Percentiles rank a stretch among this genome's conserved stretches.
Conservation (phyloP, 176 grass and related monocot species). For the Phragmites australis region DNA sequence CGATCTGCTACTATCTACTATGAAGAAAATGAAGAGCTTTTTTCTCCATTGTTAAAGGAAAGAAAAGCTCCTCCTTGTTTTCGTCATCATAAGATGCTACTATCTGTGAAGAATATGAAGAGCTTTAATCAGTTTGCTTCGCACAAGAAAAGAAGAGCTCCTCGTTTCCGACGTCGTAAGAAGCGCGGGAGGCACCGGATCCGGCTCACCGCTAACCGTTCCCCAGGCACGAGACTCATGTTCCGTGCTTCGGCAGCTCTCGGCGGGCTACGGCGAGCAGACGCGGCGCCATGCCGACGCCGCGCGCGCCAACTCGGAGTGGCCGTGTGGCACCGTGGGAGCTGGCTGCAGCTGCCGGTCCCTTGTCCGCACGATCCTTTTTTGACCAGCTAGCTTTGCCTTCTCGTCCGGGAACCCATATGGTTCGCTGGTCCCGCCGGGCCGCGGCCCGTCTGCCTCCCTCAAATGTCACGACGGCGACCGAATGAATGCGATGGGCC, state of each 20-base stretch:
- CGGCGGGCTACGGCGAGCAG: neutral
- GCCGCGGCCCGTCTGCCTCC: neutral
- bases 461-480: conserved; percentile 15
- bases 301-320: neutral
- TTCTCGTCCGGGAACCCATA: neutral
- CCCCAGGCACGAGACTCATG: neutral
- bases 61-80: too few relatives aligned
- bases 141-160: too few relatives aligned
- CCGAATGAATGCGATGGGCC: neutral
- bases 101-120: too few relatives aligned
- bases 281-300: conserved; percentile 4
- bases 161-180: too few relatives aligned
- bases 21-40: too few relatives aligned
- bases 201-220: neutral
- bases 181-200: too few relatives aligned
- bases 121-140: too few relatives aligned
- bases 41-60: too few relatives aligned
- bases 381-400: neutral
- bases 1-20: too few relatives aligned
- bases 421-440: neutral
- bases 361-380: neutral
- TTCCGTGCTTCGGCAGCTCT: too few relatives aligned
- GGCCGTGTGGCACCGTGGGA: neutral
- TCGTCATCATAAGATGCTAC: too few relatives aligned
- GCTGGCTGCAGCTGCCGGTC: neutral